These are phyloP conservation scores for Plectosphaerella cucumerina DNA, from an alignment of 2,329 filamentous ascomycete genomes.

Conservation along the genomic window DNA sequence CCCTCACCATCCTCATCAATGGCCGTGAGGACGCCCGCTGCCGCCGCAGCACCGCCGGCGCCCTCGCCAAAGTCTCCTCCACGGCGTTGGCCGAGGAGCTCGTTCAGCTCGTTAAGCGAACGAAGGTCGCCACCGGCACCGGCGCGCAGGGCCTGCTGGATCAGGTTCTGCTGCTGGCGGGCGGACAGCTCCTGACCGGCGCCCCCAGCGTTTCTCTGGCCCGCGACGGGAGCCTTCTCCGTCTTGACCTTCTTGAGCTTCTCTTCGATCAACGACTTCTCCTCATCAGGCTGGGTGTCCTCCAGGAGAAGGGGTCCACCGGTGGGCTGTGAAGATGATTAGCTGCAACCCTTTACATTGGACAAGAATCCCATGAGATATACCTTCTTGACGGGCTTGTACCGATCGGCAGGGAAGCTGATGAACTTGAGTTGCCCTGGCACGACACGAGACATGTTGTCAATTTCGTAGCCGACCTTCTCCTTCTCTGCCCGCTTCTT, in stretches of 20 bases:
- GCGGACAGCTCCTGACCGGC: conserved; percentile 25
- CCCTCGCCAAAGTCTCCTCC: conserved; percentile 38
- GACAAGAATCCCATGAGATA: conserved; percentile 19
- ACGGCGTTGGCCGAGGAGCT: conserved; percentile 30
- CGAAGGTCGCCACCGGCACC: conserved; percentile 22
- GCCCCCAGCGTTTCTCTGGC: conserved; percentile 26
- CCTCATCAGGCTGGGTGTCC: conserved; percentile 74
- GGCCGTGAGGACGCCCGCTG: conserved; percentile 77
- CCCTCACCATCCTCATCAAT: conserved; percentile 80
- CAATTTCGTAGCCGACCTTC: conserved; percentile 92
- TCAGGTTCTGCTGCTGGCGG: conserved; percentile 20
- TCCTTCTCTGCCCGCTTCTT: conserved; percentile 96
- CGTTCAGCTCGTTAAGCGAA: conserved; percentile 35
- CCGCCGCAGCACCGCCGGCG: conserved; percentile 59
- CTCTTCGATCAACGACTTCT: conserved; percentile 80
- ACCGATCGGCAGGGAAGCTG: conserved; percentile 84
- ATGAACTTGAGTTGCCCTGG: conserved; percentile 93
- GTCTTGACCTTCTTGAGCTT: conserved; percentile 79
- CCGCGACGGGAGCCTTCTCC: conserved; percentile 55
- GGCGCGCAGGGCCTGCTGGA: conserved; percentile 19
- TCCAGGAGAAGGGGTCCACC: conserved; percentile 89
- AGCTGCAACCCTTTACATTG: neutral
- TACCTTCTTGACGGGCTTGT: conserved; percentile 87
- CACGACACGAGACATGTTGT: conserved; percentile 95
- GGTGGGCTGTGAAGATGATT: conserved; percentile 59